Percentiles rank a stretch among this genome's conserved stretches.
phyloP scores from a whole-genome alignment of 2,329 filamentous ascomycete genomes.

The Penicillium griseofulvum region DNA sequence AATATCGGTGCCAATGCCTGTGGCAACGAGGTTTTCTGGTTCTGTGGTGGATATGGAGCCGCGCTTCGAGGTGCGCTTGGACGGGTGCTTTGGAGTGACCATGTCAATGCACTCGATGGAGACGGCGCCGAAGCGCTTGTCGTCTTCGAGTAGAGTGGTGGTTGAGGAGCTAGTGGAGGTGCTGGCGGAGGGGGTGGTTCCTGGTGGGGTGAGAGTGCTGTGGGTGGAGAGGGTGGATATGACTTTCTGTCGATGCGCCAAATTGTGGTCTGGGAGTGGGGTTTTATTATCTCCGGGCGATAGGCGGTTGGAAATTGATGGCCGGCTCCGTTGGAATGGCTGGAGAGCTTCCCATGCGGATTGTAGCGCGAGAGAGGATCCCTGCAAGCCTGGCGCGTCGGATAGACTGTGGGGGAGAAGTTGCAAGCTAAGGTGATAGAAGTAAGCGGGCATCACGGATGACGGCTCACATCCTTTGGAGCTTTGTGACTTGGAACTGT shows the following conservation, averaged over 20 bases:
- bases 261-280: background rate
- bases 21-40: slow-evolving; percentile 45
- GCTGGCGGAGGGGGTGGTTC: slow-evolving; percentile 1
- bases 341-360: slow-evolving; percentile 38
- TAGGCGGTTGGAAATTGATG: slow-evolving; percentile 15
- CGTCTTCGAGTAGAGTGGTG: slow-evolving; percentile 39
- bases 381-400: background rate
- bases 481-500: slow-evolving; percentile 2
- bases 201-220: background rate
- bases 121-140: slow-evolving; percentile 81
- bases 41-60: slow-evolving; percentile 32
- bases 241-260: slow-evolving; percentile 6
- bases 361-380: slow-evolving; percentile 30
- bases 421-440: slow-evolving; percentile 63
- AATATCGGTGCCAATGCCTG: slow-evolving; percentile 51
- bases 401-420: slow-evolving; percentile 39
- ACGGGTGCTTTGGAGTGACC: slow-evolving; percentile 37
- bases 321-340: slow-evolving; percentile 33
- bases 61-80: slow-evolving; percentile 23
- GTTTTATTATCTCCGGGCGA: slow-evolving; percentile 2
- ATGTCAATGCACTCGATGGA: slow-evolving; percentile 80
- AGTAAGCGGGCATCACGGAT: slow-evolving; percentile 59
- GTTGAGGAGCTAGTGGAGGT: background rate
- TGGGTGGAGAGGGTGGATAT: background rate
- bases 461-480: slow-evolving; percentile 28